Evolutionary conservation across 2,329 filamentous ascomycete genomes (phyloP), one percentile per base, ranked within the genome.

Genomic region (Microcyclospora pomicola): DNA sequence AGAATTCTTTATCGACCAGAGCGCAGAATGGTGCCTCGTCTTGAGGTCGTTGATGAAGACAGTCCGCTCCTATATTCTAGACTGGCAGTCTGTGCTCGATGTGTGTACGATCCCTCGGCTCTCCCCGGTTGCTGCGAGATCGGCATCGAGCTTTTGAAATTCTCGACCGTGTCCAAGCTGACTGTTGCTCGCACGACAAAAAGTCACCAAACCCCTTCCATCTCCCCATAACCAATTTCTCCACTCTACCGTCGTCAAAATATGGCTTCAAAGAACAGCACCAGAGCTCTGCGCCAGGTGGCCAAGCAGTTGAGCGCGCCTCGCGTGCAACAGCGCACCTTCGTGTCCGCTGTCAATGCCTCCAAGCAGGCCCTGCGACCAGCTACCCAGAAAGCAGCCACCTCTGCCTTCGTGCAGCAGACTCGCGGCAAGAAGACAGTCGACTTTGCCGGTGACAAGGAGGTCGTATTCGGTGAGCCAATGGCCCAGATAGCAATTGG

Each of bases 351-450:
- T 44, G 63, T 72, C 51, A 68, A 68, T 46, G 65, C 66, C 53
- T 62, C 60, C 45, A 59, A 60, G 49, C 49, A 60, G 37, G 58
- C 62, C 39, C 58, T 63, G 50, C 58, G 62, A 44, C 60, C 63
- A 46, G 61, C 64, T 50, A 56, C 60, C 35, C 63, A 63, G 51
- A 65, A 63, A 53, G 59, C 64, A 28, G 60, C 62, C 49, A 60
- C 66, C 38, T 58, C 61, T 41, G 52, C 61, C 31, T 59, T 65
- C 35, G 59, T 77, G 63, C 80, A 85, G 71, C 75, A 78, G 59
- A 69, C 74, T 51, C 81, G 91, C 61, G 91, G 91, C 64, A 69
- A 94, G 60, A 96, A 98, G 84, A 95, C 88, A 55, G 88, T 98
- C 66, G 87, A 96, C 77, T 98, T 98, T 66, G 91, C 91, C 52